Evolutionary conservation across 2,329 filamentous ascomycete genomes (phyloP).

Genomic region (Arthrobotrys entomopaga): DNA sequence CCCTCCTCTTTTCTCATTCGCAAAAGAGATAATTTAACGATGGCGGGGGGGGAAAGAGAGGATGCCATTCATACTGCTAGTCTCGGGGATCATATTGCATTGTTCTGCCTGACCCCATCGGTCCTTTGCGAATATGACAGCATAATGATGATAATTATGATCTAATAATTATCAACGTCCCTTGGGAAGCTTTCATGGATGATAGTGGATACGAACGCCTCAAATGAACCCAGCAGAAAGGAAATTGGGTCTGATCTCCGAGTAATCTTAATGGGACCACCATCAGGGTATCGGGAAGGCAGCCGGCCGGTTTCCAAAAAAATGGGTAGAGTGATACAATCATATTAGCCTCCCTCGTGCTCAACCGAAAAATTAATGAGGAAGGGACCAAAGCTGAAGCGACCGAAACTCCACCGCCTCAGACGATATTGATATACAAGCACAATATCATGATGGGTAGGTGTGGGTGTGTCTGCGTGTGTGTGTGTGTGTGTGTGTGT

Average conservation of each 20-base stretch:
- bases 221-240: constrained; percentile 49
- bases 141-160: constrained; percentile 27
- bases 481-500: too few species aligned
- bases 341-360: constrained; percentile 12
- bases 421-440: neutral
- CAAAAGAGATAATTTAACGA: too few species aligned
- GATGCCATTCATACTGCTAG: too few species aligned
- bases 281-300: constrained; percentile 55
- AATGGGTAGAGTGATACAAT: constrained; percentile 39
- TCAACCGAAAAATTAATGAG: constrained; percentile 43
- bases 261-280: constrained; percentile 52
- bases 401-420: constrained; percentile 30
- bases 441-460: neutral
- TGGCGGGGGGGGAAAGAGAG: too few species aligned
- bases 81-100: neutral
- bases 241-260: constrained; percentile 55
- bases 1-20: constrained; percentile 1
- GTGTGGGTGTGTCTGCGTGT: too few species aligned
- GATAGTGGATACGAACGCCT: constrained; percentile 26
- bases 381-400: constrained; percentile 47
- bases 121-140: constrained; percentile 26
- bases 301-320: constrained; percentile 55
- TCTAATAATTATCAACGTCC: neutral
- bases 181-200: constrained; percentile 18
- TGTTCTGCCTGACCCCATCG: constrained; percentile 1